Percentiles rank a stretch among this genome's conserved stretches.
Evolutionary conservation across 306 rosid genomes (phyloP).

Genomic region (Boehmeria nivea): DNA sequence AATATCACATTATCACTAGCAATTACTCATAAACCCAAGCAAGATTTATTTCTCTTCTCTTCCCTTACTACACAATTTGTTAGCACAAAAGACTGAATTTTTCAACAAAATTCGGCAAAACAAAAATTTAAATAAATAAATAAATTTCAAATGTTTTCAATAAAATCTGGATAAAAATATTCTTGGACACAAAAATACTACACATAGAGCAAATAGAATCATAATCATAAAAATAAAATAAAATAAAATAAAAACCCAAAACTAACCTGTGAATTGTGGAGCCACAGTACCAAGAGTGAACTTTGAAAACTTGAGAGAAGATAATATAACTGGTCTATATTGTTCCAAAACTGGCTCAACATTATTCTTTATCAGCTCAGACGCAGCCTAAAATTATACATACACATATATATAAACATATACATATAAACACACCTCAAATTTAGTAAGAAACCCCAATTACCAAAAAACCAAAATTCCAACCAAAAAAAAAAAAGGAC

Average conservation of each 20-base stretch:
- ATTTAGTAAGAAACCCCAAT: background rate
- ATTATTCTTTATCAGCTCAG: conserved; percentile 80
- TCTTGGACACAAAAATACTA: too few relatives aligned
- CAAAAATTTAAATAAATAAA: background rate
- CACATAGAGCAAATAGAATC: background rate
- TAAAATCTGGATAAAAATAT: too few relatives aligned
- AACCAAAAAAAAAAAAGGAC: background rate
- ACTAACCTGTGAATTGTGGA: conserved; percentile 87
- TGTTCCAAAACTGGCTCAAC: conserved; percentile 82
- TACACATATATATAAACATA: background rate
- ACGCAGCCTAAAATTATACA: conserved; percentile 60
- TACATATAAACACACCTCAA: background rate
- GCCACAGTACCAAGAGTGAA: conserved; percentile 94
- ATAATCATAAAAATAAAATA: background rate
- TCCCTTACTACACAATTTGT: too few relatives aligned
- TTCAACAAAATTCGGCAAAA: background rate
- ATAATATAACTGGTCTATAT: conserved; percentile 59
- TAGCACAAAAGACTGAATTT: too few relatives aligned
- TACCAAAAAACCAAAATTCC: background rate
- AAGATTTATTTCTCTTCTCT: too few relatives aligned
- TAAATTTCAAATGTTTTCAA: too few relatives aligned
- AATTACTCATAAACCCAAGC: too few relatives aligned
- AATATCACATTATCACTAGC: too few relatives aligned
- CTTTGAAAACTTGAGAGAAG: conserved; percentile 83
- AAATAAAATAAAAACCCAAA: conserved; percentile 4